Conservation (phyloP, 805 yeast species). For the Kodamaea jinghongensis region DNA sequence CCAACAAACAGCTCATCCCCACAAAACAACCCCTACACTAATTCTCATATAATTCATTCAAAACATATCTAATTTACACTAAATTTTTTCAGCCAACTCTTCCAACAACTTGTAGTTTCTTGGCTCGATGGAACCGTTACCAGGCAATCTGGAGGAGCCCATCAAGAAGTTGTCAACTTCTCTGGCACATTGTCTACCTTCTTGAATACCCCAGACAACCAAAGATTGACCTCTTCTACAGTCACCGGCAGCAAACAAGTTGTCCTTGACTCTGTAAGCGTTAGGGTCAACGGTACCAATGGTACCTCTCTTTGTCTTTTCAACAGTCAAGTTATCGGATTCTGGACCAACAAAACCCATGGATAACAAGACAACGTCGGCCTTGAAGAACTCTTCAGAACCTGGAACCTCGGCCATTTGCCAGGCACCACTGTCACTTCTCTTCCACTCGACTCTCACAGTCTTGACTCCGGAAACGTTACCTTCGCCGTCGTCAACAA, state of each 20-base stretch:
- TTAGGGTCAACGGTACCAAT: constrained; percentile 59
- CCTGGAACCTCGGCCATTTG: constrained; percentile 98
- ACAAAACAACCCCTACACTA: too few species aligned
- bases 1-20: too few species aligned
- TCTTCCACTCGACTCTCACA: constrained; percentile 97
- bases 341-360: constrained; percentile 99
- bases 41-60: background rate
- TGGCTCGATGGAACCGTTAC: constrained; percentile 88
- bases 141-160: constrained; percentile 83
- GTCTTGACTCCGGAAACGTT: constrained; percentile 94
- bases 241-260: constrained; percentile 94
- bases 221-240: constrained; percentile 98
- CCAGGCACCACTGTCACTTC: constrained; percentile 95
- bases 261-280: constrained; percentile 68
- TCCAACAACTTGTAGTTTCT: constrained; percentile 75
- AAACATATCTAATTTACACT: constrained; percentile 7
- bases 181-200: constrained; percentile 97
- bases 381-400: constrained; percentile 90
- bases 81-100: constrained; percentile 67
- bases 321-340: constrained; percentile 64
- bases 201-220: constrained; percentile 99
- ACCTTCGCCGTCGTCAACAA: constrained; percentile 91
- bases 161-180: constrained; percentile 79
- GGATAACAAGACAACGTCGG: constrained; percentile 88
- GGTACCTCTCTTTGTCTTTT: constrained; percentile 82